Base-by-base conservation (phyloP, 371 early-diverging fungal genomes). In the Chytridium lagenaria region DNA sequence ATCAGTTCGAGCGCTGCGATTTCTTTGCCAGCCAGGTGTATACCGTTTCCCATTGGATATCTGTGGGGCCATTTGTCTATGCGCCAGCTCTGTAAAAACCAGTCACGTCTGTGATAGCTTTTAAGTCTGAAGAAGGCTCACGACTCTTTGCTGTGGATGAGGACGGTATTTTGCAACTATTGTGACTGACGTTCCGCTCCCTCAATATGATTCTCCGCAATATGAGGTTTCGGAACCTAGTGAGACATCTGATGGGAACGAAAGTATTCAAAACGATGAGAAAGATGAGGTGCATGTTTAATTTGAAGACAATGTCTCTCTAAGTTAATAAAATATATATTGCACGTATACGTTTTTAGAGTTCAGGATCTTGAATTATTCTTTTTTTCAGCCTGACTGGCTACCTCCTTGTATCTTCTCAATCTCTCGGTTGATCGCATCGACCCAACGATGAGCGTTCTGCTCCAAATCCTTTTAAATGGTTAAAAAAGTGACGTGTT, bases 41-140 rank as follows among this genome's bases (percentile, higher is more conserved):
- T n/a, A n/a, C n/a, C n/a, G 51, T 23, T 61, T 44, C 59, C 51
- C n/a, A 7, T 83, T 26, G 33, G 39, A 2, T 77, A 69, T n/a
- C 52, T 72, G n/a, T 81, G 84, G 84, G 30, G n/a, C 12, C 36
- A 72, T 2, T 73, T 84, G 30, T 55, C 75, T 16, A 59, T 84
- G 0, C 80, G 84, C 2, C 84, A 84, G 33, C 38, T 80, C 1
- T 84, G 84, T 59, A 84, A 84, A 67, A 44, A 37, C 15, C 16
- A 26, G 50, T 64, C 51, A 1, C 50, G 69, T 5, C 66, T 83
- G 12, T 77, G 2, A 70, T 76, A 16, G 75, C 70, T 2, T 7
- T 74, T 1, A 1, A 57, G 40, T 44, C 67, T 2, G 67, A 67
- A 22, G 55, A 22, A 10, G 61, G 61, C 36, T 55, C 57, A 10